These are phyloP conservation scores for Camellia granthamiana DNA, from an alignment of 148 eudicot genomes.

Conservation along the genomic window DNA sequence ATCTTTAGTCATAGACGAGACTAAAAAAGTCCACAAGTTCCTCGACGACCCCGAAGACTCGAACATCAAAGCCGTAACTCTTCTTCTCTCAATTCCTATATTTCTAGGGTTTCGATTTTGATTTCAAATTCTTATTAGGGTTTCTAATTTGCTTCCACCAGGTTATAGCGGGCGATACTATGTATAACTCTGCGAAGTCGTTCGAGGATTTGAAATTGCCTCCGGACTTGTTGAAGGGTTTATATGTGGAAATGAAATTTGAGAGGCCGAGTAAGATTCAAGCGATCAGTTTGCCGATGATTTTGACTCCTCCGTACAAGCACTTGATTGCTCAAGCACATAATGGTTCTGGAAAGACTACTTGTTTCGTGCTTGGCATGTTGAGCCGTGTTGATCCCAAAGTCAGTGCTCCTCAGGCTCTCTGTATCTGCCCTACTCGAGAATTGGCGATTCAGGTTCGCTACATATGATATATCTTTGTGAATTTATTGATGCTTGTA, in stretches of 20 bases:
- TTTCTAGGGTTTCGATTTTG: not conserved
- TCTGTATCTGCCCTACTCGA: conserved; percentile 90
- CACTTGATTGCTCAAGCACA: conserved; percentile 86
- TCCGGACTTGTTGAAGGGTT: conserved; percentile 71
- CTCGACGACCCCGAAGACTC: conserved; percentile 68
- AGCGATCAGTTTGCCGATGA: conserved; percentile 54
- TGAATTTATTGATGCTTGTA: not conserved
- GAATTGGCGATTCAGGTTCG: conserved; percentile 84
- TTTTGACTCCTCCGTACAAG: conserved; percentile 66
- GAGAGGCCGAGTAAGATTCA: conserved; percentile 93
- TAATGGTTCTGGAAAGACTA: conserved; percentile 95
- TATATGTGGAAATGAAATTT: conserved; percentile 85
- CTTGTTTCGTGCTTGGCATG: conserved; percentile 92
- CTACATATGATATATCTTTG: not conserved
- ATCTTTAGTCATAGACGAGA: conserved; percentile 31
- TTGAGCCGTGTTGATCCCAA: conserved; percentile 75
- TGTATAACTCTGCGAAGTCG: conserved; percentile 69
- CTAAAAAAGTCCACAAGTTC: conserved; percentile 18
- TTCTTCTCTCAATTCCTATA: not conserved
- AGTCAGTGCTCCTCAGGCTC: conserved; percentile 62
- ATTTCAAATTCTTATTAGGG: not conserved
- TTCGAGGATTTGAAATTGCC: conserved; percentile 82
- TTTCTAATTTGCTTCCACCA: conserved; percentile 27
- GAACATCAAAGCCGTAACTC: conserved; percentile 59
- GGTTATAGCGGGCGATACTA: conserved; percentile 71